These are phyloP conservation scores for Wickerhamiella allomyrinae DNA, from an alignment of 805 yeast species.

Conservation along the genomic window DNA sequence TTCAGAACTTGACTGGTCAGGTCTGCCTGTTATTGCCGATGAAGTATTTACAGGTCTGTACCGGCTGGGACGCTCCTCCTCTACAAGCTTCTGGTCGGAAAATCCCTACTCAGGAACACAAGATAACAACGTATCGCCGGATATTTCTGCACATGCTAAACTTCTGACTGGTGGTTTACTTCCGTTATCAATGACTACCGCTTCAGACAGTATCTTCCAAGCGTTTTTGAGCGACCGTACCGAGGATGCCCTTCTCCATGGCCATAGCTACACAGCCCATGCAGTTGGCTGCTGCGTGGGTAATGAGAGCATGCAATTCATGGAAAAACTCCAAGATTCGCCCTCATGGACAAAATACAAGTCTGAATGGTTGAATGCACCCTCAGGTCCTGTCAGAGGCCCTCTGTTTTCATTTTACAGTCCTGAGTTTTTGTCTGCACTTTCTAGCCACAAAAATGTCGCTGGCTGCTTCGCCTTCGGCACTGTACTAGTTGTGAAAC, in stretches of 20 bases:
- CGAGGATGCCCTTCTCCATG: neutral
- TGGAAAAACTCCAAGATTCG: neutral
- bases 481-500: neutral
- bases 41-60: neutral
- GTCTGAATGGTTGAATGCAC: neutral
- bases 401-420: neutral
- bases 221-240: neutral
- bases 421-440: neutral
- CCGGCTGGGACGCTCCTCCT: neutral
- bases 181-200: neutral
- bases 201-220: neutral
- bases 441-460: neutral
- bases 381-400: neutral
- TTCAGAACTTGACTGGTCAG: neutral
- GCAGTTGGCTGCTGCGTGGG: neutral
- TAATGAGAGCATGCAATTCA: neutral
- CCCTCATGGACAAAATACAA: neutral
- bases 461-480: neutral
- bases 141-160: neutral
- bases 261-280: neutral
- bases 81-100: neutral
- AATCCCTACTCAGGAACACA: neutral
- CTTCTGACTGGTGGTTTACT: neutral
- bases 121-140: neutral
- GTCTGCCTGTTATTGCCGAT: neutral